Conservation (phyloP, 2,329 filamentous ascomycete genomes). For the Plenodomus lindquistii region DNA sequence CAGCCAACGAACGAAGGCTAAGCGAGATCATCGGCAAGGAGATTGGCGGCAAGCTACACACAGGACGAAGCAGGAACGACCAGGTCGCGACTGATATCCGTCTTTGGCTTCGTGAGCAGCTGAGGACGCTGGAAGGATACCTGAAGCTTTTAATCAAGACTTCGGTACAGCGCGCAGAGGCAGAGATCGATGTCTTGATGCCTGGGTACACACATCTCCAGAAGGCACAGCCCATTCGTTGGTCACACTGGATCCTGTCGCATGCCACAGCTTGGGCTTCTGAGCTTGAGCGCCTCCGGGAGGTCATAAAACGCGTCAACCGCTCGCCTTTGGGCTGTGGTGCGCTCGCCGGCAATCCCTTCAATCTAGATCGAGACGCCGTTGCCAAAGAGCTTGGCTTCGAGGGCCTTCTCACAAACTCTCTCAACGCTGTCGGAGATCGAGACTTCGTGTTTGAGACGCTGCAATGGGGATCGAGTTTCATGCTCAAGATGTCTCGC, state of each 20-base stretch:
- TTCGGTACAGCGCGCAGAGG: constrained; percentile 69
- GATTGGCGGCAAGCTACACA: constrained; percentile 86
- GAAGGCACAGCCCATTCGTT: constrained; percentile 78
- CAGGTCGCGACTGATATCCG: constrained; percentile 91
- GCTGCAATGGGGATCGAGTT: constrained; percentile 76
- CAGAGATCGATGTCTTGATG: constrained; percentile 78
- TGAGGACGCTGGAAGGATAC: constrained; percentile 69
- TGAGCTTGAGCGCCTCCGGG: constrained; percentile 76
- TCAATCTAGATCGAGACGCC: constrained; percentile 76
- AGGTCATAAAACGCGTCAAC: constrained; percentile 76
- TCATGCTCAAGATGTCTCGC: constrained; percentile 79
- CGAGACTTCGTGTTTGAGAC: constrained; percentile 83
- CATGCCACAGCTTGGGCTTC: constrained; percentile 71
- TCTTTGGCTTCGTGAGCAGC: constrained; percentile 79
- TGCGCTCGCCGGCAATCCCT: constrained; percentile 80
- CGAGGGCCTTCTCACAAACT: constrained; percentile 74
- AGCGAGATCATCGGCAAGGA: constrained; percentile 87
- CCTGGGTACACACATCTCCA: constrained; percentile 89
- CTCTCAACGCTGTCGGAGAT: constrained; percentile 74
- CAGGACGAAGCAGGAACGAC: constrained; percentile 83
- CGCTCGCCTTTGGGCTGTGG: constrained; percentile 71
- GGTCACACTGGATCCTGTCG: constrained; percentile 80
- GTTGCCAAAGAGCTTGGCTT: constrained; percentile 84
- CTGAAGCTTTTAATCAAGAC: constrained; percentile 72
- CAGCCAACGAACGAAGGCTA: constrained; percentile 57